Base-by-base conservation (phyloP, 2,329 filamentous ascomycete species). In the Penicillium hesseltinei region DNA sequence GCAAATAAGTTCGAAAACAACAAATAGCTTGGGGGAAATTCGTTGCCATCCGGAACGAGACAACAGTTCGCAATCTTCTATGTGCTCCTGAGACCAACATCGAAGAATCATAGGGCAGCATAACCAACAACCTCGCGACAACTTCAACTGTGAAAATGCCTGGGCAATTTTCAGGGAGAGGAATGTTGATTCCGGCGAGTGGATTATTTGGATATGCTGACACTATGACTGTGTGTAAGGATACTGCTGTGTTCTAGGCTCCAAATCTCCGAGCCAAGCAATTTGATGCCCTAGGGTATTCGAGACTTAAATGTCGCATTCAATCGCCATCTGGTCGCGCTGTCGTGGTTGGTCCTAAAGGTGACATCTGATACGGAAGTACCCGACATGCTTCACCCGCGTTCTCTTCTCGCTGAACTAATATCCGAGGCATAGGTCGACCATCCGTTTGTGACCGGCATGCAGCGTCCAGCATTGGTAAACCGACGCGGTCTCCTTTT, bases 371-470 rank as follows among this genome's bases (percentile, higher is more conserved):
- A 61, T 62, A 64, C 52, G 56, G 75, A 80, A 77, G 72, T 72
- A 77, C 73, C 80, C 77, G 80, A 76, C 79, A 77, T 75, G 71
- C 74, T 75, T 77, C 80, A 74, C 78, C 78, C 72, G 69, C 70
- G 71, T 76, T 83, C 78, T 83, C 78, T 79, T 73, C 63, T 63
- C 57, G 57, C 51, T 59, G 59, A 60, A 62, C 64, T 65, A 68
- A 70, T 69, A 64, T 66, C 67, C 66, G 43, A 69, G 65, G 71
- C 76, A 78, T 75, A 75, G 67, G 70, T 72, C 73, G 75, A 81
- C 81, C 81, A 83, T 82, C 82, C 81, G 78, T 76, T 81, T 59
- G 55, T 81, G 81, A 87, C 82, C 85, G 85, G 79, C 86, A 84
- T 84, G 82, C 82, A 72, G 68, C 67, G 68, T 72, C 76, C 78